Percentiles rank a stretch among this genome's conserved stretches.
phyloP scores from a whole-genome alignment of 2,329 filamentous ascomycete species.

The Scortechinia acanthostroma region DNA sequence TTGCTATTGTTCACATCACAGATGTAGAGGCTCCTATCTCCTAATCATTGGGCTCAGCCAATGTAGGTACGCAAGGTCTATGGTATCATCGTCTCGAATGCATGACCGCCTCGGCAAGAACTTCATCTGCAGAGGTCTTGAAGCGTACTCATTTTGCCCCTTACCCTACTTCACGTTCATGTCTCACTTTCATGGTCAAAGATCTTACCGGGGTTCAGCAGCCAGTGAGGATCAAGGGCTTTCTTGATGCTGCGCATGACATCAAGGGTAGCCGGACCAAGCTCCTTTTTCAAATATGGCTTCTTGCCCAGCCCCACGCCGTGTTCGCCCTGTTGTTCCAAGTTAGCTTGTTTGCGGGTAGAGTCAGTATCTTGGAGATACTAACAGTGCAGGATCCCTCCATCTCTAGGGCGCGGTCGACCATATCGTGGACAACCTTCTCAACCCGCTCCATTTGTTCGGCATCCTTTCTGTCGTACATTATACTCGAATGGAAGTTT shows the following conservation, averaged over 20 bases:
- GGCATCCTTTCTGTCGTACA: slow-evolving; percentile 69
- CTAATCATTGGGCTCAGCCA: no score
- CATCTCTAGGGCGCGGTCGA: slow-evolving; percentile 84
- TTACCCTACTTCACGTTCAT: no score
- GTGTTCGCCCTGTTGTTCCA: neutral
- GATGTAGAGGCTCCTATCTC: no score
- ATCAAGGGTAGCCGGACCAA: neutral
- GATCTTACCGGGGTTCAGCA: slow-evolving; percentile 1
- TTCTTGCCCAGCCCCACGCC: neutral
- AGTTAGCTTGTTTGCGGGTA: neutral
- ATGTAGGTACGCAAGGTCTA: no score
- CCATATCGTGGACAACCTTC: slow-evolving; percentile 80
- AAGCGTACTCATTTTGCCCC: no score
- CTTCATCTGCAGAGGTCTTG: no score
- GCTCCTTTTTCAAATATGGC: neutral
- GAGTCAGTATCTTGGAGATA: neutral
- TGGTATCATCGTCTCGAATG: no score
- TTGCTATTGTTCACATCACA: no score
- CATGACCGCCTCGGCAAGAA: no score
- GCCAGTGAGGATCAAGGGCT: neutral
- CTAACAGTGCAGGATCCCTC: slow-evolving; percentile 76
- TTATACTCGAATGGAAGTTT: slow-evolving; percentile 89
- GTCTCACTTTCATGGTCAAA: neutral
- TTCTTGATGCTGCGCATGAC: neutral
- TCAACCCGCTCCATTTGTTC: slow-evolving; percentile 72